A percentile compares a stretch with the other conserved stretches of the same genome.
Conservation (phyloP, 352 stramenopile species). For the Elongisporangium anandrum region DNA sequence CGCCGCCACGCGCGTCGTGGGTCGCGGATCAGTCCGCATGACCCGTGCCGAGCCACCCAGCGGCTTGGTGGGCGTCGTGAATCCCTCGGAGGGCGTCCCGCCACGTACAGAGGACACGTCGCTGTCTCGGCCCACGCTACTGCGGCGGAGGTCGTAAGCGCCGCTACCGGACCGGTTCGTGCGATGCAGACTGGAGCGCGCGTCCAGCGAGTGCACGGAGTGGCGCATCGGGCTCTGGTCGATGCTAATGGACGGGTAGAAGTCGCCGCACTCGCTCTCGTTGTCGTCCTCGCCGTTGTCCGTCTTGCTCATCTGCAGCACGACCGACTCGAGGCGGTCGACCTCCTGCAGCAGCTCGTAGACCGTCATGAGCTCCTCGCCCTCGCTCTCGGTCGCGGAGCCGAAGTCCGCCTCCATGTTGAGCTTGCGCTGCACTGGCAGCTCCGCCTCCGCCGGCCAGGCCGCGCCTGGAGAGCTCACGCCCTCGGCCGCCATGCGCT, state of each 20-base stretch:
- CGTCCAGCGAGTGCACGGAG: slow-evolving; percentile 14
- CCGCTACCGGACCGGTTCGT: slow-evolving; percentile 15
- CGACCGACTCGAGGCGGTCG: slow-evolving; percentile 30
- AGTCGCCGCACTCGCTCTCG: slow-evolving; percentile 5
- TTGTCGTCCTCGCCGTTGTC: slow-evolving; percentile 9
- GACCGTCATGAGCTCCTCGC: slow-evolving; percentile 35
- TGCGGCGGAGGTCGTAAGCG: slow-evolving; percentile 18
- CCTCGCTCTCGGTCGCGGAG: slow-evolving; percentile 16
- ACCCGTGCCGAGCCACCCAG: background rate
- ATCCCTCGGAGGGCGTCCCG: slow-evolving; percentile 12
- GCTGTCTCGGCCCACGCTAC: slow-evolving; percentile 17
- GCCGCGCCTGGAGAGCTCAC: background rate
- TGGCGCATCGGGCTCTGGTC: slow-evolving; percentile 21
- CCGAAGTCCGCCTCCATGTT: slow-evolving; percentile 21
- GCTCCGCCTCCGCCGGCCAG: background rate
- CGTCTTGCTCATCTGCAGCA: slow-evolving; percentile 27
- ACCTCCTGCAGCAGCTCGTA: slow-evolving; percentile 55
- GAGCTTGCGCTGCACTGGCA: slow-evolving; percentile 17
- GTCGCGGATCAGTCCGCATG: slow-evolving; percentile 23
- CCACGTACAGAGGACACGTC: slow-evolving; percentile 14
- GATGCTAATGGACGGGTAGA: slow-evolving; percentile 22
- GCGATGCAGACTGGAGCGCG: slow-evolving; percentile 15
- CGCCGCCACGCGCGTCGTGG: slow-evolving; percentile 49
- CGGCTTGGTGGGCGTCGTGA: slow-evolving; percentile 28
- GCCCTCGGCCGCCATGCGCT: background rate